Evolutionary conservation across 192 early-diverging fungal species (phyloP).

Genomic region (Umbelopsis sp.): DNA sequence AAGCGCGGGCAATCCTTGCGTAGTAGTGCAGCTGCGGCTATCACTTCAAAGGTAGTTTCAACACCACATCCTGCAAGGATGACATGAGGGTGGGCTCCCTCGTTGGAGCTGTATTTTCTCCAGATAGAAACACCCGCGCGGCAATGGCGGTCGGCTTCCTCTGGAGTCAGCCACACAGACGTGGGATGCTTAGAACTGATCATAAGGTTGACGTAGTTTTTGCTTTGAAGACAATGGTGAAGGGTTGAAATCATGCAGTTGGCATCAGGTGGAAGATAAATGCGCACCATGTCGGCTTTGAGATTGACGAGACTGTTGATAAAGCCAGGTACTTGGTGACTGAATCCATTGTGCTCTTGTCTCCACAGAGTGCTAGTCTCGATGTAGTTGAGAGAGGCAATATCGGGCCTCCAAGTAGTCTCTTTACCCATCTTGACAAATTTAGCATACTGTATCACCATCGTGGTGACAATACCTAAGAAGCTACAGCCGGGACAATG

Average conservation of each 20-base stretch:
- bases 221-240: slow-evolving; percentile 41
- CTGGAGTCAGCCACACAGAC: slow-evolving; percentile 38
- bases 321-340: slow-evolving; percentile 49
- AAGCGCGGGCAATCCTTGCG: slow-evolving; percentile 40
- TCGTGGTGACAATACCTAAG: slow-evolving; percentile 6
- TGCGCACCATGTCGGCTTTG: slow-evolving; percentile 40
- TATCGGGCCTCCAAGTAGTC: slow-evolving; percentile 39
- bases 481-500: not conserved
- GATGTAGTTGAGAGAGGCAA: slow-evolving; percentile 46
- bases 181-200: slow-evolving; percentile 47
- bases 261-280: slow-evolving; percentile 49
- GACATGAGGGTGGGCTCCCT: slow-evolving; percentile 46
- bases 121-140: slow-evolving; percentile 46
- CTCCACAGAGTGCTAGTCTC: slow-evolving; percentile 45
- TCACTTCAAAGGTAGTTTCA: slow-evolving; percentile 43
- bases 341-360: slow-evolving; percentile 56
- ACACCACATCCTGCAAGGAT: slow-evolving; percentile 49
- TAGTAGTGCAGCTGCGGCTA: slow-evolving; percentile 44
- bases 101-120: slow-evolving; percentile 33
- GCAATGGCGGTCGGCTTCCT: slow-evolving; percentile 47
- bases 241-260: slow-evolving; percentile 42
- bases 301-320: slow-evolving; percentile 48
- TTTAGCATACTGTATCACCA: slow-evolving; percentile 47
- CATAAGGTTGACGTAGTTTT: slow-evolving; percentile 50
- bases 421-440: slow-evolving; percentile 47